Conservation (phyloP, 495 filamentous ascomycete genomes). For the Penicillium angulare region DNA sequence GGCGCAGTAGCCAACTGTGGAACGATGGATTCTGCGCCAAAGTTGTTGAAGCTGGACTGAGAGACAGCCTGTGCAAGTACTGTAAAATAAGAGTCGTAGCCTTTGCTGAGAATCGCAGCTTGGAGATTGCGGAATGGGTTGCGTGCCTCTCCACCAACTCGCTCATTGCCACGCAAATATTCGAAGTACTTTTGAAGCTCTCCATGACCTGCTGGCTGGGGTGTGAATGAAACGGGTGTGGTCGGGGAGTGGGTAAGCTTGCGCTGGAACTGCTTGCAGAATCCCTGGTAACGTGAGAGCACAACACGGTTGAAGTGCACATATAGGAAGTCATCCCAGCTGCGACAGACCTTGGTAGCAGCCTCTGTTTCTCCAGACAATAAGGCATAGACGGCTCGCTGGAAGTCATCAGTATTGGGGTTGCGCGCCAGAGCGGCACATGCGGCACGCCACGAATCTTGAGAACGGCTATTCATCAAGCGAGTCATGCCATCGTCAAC, state of each 20-base stretch:
- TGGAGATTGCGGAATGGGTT: slow-evolving; percentile 49
- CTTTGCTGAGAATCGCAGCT: slow-evolving; percentile 44
- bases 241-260: slow-evolving; percentile 40
- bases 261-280: slow-evolving; percentile 45
- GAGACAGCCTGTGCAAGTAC: slow-evolving; percentile 40
- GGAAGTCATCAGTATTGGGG: slow-evolving; percentile 67
- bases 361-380: slow-evolving; percentile 78
- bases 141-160: slow-evolving; percentile 37
- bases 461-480: slow-evolving; percentile 48
- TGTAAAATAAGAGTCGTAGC: slow-evolving; percentile 38
- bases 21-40: slow-evolving; percentile 25
- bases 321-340: slow-evolving; percentile 91
- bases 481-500: slow-evolving; percentile 43
- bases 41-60: slow-evolving; percentile 23
- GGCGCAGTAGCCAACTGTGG: slow-evolving; percentile 26
- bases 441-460: slow-evolving; percentile 72
- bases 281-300: slow-evolving; percentile 48
- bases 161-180: slow-evolving; percentile 35
- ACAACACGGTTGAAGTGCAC: slow-evolving; percentile 82
- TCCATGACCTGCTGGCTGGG: slow-evolving; percentile 38
- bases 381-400: slow-evolving; percentile 85
- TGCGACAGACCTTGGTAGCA: slow-evolving; percentile 70
- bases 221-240: slow-evolving; percentile 31
- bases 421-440: slow-evolving; percentile 74
- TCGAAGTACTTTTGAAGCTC: slow-evolving; percentile 41